phyloP scores from a whole-genome alignment of 345 rosid genomes.

The Pseudoturritis turrita region DNA sequence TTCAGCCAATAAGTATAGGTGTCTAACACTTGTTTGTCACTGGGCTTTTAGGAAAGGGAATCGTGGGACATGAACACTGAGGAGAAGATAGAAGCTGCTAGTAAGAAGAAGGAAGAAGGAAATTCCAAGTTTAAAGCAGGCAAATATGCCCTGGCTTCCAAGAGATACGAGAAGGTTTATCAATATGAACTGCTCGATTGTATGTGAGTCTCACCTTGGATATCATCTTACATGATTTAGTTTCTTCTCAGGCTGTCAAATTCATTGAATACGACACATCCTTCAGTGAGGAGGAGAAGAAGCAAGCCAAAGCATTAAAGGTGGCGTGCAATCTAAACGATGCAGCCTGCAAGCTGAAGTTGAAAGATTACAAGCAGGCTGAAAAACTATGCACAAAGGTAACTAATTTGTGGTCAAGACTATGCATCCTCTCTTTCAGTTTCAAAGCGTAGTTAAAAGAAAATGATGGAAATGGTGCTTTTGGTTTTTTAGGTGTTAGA shows the following conservation, averaged over 20 bases:
- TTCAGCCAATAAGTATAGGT: neutral
- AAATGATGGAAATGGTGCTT: neutral
- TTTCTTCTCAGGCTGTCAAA: conserved; percentile 62
- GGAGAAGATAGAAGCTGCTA: conserved; percentile 87
- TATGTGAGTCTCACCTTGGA: neutral
- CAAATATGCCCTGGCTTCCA: conserved; percentile 71
- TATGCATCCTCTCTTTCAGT: neutral
- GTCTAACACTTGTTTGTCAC: neutral
- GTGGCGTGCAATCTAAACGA: conserved; percentile 81
- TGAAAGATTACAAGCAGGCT: conserved; percentile 77
- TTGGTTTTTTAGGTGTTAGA: conserved; percentile 52
- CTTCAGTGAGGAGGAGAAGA: conserved; percentile 78
- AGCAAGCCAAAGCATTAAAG: conserved; percentile 69
- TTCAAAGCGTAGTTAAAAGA: neutral
- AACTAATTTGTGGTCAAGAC: neutral
- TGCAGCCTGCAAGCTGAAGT: conserved; percentile 84
- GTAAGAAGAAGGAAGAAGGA: conserved; percentile 94
- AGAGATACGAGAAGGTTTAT: conserved; percentile 86
- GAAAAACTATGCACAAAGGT: conserved; percentile 81
- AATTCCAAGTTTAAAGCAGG: conserved; percentile 73
- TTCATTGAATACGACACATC: conserved; percentile 73
- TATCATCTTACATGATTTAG: neutral
- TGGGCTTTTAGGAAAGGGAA: conserved; percentile 61
- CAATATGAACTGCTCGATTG: neutral
- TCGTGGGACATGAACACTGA: conserved; percentile 94